Conservation (phyloP, 441 rosid genomes). For the Aquilaria agallochum region DNA sequence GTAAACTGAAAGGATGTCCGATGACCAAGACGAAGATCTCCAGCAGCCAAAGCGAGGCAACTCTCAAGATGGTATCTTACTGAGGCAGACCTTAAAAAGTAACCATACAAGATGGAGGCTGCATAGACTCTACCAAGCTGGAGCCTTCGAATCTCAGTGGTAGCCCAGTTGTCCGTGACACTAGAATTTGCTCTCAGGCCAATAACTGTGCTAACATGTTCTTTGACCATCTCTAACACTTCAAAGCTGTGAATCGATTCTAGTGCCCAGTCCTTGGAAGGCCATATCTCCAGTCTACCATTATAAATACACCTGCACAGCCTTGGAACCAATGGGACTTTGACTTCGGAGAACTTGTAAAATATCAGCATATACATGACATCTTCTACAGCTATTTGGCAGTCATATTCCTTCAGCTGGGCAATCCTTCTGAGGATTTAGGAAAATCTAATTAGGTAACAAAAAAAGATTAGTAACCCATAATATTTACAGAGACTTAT, state of each 20-base stretch:
- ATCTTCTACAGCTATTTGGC: constrained; percentile 72
- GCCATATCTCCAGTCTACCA: constrained; percentile 79
- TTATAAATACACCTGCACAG: constrained; percentile 79
- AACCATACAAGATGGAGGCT: constrained; percentile 77
- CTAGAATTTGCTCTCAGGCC: constrained; percentile 74
- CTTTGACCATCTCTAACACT: constrained; percentile 62
- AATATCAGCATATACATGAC: constrained; percentile 79
- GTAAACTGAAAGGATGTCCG: constrained; percentile 33
- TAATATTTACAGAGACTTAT: neutral
- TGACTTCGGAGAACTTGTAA: constrained; percentile 75
- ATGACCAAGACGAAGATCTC: constrained; percentile 19
- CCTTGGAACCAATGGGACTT: constrained; percentile 81
- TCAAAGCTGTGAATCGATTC: constrained; percentile 76
- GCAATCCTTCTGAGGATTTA: constrained; percentile 69
- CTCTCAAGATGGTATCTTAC: constrained; percentile 61
- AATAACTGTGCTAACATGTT: constrained; percentile 66
- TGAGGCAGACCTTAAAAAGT: constrained; percentile 83
- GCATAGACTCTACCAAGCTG: constrained; percentile 54
- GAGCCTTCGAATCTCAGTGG: constrained; percentile 48
- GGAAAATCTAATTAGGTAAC: constrained; percentile 15
- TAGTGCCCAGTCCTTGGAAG: constrained; percentile 81
- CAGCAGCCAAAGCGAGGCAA: constrained; percentile 30
- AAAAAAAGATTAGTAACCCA: constrained; percentile 1
- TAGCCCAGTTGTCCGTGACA: constrained; percentile 78
- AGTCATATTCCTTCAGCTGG: constrained; percentile 54